Evolutionary conservation across 2,329 filamentous ascomycete genomes (phyloP), one percentile per base, ranked within the genome.

Genomic region (Cladophialophora immunda): DNA sequence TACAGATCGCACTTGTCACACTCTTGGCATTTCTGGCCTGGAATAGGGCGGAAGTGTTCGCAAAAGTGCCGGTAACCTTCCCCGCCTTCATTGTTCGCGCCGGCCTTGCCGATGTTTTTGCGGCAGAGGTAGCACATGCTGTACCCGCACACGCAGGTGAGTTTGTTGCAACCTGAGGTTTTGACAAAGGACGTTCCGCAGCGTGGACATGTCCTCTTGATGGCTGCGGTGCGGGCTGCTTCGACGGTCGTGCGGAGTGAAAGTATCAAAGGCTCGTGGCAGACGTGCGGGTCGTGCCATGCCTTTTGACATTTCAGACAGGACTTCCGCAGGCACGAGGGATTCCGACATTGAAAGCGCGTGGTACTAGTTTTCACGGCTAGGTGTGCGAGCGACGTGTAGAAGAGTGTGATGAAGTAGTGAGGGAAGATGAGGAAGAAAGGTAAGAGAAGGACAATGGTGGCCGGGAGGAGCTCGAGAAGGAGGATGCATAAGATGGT

Each of bases 81-180:
- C 36, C 69, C 71, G 3, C 69, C 70, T 56, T 73, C 71, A 3
- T 52, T 32, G 47, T 70, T 68, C 11, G 60, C 53, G 15, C 70
- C 71, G 3, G 69, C 65, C 54, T 72, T 72, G 54, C 71, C 71
- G 45, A 73, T 73, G 63, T 73, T 73, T 72, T 90, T 90, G 47
- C 95, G 92, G 78, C 95, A 99, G 55, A 98, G 88, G 76, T 99
- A 99, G 78, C 95, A 99, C 94, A 98, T 98, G 73, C 92, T 91
- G 80, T 98, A 98, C 8, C 95, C 95, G 79, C 95, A 99, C 17
- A 93, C 89, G 76, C 95, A 98, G 5, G 93, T 94, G 47, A 99
- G 85, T 81, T 98, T 98, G 83, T 99, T 99, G 85, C 95, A 99
- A 74, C 95, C 95, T 29, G 90, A 89, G 6, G 89, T 90, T 78